Percentiles rank a stretch among this genome's conserved stretches.
Conservation (phyloP, 768 basidiomycete species). For the Tricholoma sp. region DNA sequence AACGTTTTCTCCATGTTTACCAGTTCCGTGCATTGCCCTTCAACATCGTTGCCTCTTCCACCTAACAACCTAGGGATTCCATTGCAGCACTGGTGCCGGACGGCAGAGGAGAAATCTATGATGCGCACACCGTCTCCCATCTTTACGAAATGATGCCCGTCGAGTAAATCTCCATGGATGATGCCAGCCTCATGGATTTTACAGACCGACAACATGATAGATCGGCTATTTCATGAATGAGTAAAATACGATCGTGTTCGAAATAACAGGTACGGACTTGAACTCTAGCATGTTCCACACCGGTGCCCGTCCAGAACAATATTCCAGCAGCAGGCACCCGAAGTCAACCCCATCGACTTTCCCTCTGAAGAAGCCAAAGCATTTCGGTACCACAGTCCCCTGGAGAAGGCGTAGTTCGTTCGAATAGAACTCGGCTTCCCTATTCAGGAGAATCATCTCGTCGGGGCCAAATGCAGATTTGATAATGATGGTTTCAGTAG, state of each 20-base stretch:
- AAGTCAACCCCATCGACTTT: constrained; percentile 21
- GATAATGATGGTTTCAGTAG: constrained; percentile 20
- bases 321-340: constrained; percentile 34
- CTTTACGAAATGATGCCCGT: constrained; percentile 27
- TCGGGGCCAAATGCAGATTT: constrained; percentile 27
- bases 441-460: constrained; percentile 20
- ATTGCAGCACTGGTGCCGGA: constrained; percentile 24
- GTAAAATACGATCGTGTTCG: neutral
- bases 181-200: constrained; percentile 33
- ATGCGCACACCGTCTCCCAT: constrained; percentile 27
- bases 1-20: constrained; percentile 14
- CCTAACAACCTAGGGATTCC: constrained; percentile 2
- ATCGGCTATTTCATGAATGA: constrained; percentile 19
- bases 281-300: constrained; percentile 11
- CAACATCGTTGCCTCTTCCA: neutral
- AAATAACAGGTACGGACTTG: constrained; percentile 16
- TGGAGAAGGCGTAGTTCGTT: constrained; percentile 29
- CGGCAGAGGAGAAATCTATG: constrained; percentile 30
- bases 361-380: constrained; percentile 31
- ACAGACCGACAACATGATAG: constrained; percentile 26
- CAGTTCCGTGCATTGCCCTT: constrained; percentile 18
- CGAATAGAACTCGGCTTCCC: constrained; percentile 31
- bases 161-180: constrained; percentile 27
- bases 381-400: constrained; percentile 33
- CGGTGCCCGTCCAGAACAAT: constrained; percentile 21